Evolutionary conservation across 1,284 basidiomycete species (phyloP), one percentile per base, ranked within the genome.

Genomic region (Cryptococcus deneoformans): DNA sequence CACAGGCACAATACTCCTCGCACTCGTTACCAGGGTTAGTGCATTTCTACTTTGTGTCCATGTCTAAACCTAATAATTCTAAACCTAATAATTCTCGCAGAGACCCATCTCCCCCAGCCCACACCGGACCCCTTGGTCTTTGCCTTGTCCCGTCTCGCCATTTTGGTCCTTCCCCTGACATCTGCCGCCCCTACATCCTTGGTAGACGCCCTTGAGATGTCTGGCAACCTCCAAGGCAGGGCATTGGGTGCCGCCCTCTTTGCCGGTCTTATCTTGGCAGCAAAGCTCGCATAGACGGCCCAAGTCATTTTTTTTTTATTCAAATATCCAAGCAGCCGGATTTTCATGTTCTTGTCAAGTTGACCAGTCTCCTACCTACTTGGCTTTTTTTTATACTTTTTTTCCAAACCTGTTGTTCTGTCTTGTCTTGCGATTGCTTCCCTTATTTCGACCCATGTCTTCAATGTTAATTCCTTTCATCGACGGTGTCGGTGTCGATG

Each of bases 81-180:
- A 37, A 35, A 45, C 12, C 34, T 48, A 34, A 54, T 20, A 9
- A n/a, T 16, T 10, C 38, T 10, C 16, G n/a, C 50, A 62, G 60
- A 54, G 7, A 50, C 66, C 34, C 59, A 69, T 55, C 64, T 66
- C 10, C 20, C 59, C 69, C 14, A 60, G 29, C 71, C 73, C 0
- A 70, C 65, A 2, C 53, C 69, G 36, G 77, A 78, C 63, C 65
- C 70, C 8, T 63, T 78, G 40, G 62, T 72, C 7, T 78, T 74
- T 58, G 57, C 71, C 12, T 48, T 78, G 16, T 65, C 74, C 68
- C 67, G 77, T 24, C 63, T 76, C 16, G 71, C 70, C 3, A 58
- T 75, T 37, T 67, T 77, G 45, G 50, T 76, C 48, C 64, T 70
- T 46, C 72, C 75, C 6, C 68, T 78, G 9, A 76, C 73, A 11